Evolutionary conservation across 768 basidiomycete species (phyloP), one percentile per base, ranked within the genome.

Genomic region (Mycena vulgaris): DNA sequence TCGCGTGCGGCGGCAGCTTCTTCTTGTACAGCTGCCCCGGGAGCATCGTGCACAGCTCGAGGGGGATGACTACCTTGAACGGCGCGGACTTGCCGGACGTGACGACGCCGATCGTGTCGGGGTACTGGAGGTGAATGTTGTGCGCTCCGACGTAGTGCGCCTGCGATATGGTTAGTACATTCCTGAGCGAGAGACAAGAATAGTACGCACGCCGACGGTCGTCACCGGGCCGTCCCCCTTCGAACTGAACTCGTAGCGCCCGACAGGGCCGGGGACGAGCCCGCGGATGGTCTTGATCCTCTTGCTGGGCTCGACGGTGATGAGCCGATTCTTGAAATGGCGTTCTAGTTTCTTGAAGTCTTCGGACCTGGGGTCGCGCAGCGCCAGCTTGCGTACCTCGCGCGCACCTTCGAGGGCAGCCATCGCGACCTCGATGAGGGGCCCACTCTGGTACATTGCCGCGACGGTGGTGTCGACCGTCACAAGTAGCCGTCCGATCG

Each of bases 21-120:
- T 80, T 80, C 37, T 75, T 83, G 70, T 80, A 87, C 1, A 84
- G 70, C 52, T 87, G 86, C 3, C 82, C 77, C 0, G 80, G 78
- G 0, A 77, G 61, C 35, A 87, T 53, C 2, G 63, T 25, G 56
- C 84, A 85, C 1, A 86, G 55, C 61, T 87, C 86, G 0, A 83
- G 79, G 0, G 86, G 86, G 10, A 86, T 65, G 25, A 77, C 74
- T 8, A 72, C 78, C 0, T 75, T 68, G 48, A 69, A 71, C 17
- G 69, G 73, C 14, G 71, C 66, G 6, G 73, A 73, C 40, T 77
- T n/a, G 40, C 68, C 77, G 1, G 71, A 72, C 16, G 72, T 74
- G 13, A 64, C 63, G 40, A 85, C 62, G 16, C 80, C 83, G 40
- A 82, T 68, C 4, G 77, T 77, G 2, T 78, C 77, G 0, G 84